Evolutionary conservation across 2,329 filamentous ascomycete genomes (phyloP).

Genomic region (Colletotrichum paranaense): DNA sequence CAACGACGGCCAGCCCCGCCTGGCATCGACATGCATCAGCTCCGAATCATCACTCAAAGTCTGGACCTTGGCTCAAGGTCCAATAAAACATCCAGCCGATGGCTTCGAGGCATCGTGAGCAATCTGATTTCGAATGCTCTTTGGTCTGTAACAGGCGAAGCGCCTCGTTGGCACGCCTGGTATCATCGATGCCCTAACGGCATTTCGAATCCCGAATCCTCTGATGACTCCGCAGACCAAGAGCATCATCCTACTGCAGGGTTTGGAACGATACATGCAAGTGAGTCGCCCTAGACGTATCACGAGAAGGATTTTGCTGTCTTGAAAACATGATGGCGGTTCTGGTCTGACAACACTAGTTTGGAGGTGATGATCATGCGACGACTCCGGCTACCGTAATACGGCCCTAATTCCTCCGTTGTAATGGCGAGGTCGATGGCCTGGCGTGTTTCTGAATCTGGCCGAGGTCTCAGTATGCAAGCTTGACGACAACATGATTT

Average conservation of each 20-base stretch:
- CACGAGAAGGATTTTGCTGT: not conserved
- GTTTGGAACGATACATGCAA: not conserved
- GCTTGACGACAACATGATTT: not conserved
- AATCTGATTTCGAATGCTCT: not conserved
- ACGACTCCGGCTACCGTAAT: not conserved
- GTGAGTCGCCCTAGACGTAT: not conserved
- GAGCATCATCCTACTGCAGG: not conserved
- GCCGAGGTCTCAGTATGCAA: not conserved
- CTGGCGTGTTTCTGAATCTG: not conserved
- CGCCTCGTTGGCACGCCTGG: not conserved
- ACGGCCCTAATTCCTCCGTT: not conserved
- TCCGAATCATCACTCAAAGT: slow-evolving; percentile 34
- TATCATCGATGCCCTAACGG: not conserved
- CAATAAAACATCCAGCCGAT: not conserved
- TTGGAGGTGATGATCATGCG: not conserved
- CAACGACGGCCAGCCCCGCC: slow-evolving; percentile 22
- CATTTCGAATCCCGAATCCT: too few species aligned
- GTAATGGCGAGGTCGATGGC: not conserved
- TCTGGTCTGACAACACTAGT: not conserved
- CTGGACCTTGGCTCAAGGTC: slow-evolving; percentile 22
- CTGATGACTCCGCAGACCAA: not conserved
- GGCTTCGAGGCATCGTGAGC: not conserved
- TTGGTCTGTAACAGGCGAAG: not conserved
- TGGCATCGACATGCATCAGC: slow-evolving; percentile 34
- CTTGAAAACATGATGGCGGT: not conserved